Evolutionary conservation across 495 filamentous ascomycete genomes (phyloP), one percentile per base, ranked within the genome.

Genomic region (Aspergillus taichungensis): DNA sequence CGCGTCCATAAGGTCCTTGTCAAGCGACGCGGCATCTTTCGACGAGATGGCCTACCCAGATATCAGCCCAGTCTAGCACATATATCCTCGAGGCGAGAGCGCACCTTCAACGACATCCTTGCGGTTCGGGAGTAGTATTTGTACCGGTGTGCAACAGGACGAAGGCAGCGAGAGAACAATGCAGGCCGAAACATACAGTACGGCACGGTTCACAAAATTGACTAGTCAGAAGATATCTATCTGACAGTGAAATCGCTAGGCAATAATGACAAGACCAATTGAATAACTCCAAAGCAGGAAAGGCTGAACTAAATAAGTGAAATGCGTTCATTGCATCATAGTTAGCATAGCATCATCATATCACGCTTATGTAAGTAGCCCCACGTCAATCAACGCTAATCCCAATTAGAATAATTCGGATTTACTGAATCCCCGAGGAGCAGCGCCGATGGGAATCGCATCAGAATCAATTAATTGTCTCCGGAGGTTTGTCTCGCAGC

Each of bases 1-100:
- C 18, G 18, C 18, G 18, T 24, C 85, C 92, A 97, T 97, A 34
- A 98, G 80, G 54, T 98, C 92, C 61, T 84, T 80, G 62, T 98
- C 92, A 4, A 98, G 78, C 30, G 85, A 83, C 0, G 84, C 83
- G 3, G 92, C 91, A 55, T 87, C 85, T 63, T 90, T 88, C 29
- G 88, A 85, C 0, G 83, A 84, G 45, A 95, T 76, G 30, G 88
- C 91, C 89, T 95, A 42, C 9, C 11, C n/a, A 24, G 2, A n/a
- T 24, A 13, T 42, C 51, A 33, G 40, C 28, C 27, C 40, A 18
- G 18, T 24, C 18, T 34, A 18, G 18, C 14, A 40, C 10, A n/a
- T 14, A 14, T 14, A 18, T 24, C 11, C 11, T 18, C 27, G 24
- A 42, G 24, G 38, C 10, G 13, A 34, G 30, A 10, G n/a, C 42